Conservation (phyloP, 2,329 filamentous ascomycete species). For the Hypoxylon sp. region DNA sequence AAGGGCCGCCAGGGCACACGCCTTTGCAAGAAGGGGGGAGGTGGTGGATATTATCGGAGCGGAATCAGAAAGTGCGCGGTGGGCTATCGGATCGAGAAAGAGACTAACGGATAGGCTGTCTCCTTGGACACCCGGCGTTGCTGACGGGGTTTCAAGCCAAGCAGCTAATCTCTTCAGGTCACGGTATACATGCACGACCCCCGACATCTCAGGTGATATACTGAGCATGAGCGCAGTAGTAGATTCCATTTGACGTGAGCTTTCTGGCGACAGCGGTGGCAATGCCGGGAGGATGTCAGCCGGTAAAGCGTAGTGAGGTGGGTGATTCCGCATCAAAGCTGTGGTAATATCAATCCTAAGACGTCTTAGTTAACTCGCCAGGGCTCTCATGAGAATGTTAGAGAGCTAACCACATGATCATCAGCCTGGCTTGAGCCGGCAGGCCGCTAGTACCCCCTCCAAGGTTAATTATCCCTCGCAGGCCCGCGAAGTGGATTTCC, state of each 20-base stretch:
- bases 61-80: conserved; percentile 37
- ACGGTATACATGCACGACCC: neutral
- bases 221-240: neutral
- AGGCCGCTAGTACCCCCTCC: neutral
- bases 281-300: conserved; percentile 37
- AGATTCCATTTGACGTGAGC: neutral
- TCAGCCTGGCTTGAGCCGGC: neutral
- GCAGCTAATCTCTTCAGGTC: neutral
- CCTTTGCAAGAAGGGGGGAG: conserved; percentile 30
- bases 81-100: conserved; percentile 42
- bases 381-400: conserved; percentile 16
- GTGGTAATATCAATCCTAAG: conserved; percentile 42
- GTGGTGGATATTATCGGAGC: conserved; percentile 30
- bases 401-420: neutral
- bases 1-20: conserved; percentile 36
- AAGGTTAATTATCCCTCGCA: neutral
- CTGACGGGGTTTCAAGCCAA: neutral
- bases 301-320: conserved; percentile 39
- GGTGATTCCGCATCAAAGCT: conserved; percentile 37
- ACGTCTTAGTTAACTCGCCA: conserved; percentile 31
- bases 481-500: neutral
- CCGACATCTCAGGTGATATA: neutral
- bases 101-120: conserved; percentile 38
- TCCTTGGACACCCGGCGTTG: conserved; percentile 27
- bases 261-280: conserved; percentile 26